Evolutionary conservation across 805 yeast species (phyloP).

Genomic region (Zygosaccharomyces rouxii): DNA sequence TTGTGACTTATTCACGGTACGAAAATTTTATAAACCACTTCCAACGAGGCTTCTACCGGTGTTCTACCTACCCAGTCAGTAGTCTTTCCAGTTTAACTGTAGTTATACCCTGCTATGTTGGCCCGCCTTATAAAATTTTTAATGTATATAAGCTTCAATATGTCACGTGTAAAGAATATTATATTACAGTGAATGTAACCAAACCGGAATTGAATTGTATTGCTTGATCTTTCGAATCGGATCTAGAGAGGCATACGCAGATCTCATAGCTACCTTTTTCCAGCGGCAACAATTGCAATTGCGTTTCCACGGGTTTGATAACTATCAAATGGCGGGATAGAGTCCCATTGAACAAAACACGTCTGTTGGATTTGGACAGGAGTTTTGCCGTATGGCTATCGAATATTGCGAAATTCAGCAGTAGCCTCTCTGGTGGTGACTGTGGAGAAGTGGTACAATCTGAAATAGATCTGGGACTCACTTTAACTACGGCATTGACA

Average conservation of each 20-base stretch:
- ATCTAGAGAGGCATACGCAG: conserved; percentile 41
- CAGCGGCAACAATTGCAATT: conserved; percentile 52
- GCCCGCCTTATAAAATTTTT: conserved; percentile 9
- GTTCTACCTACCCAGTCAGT: background rate
- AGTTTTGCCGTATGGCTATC: conserved; percentile 25
- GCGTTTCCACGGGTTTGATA: conserved; percentile 42
- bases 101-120: background rate
- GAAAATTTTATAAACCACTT: background rate
- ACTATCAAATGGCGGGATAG: conserved; percentile 44
- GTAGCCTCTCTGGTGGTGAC: conserved; percentile 1
- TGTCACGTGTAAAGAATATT: background rate
- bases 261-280: conserved; percentile 81
- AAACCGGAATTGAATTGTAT: conserved; percentile 16
- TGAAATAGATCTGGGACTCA: conserved; percentile 10
- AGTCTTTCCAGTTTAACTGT: background rate
- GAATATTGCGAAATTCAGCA: conserved; percentile 18
- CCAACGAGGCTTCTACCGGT: background rate
- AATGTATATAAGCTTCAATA: conserved; percentile 1
- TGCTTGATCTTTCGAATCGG: conserved; percentile 6
- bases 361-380: conserved; percentile 42
- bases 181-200: conserved; percentile 13
- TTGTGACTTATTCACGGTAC: conserved; percentile 15
- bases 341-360: conserved; percentile 67
- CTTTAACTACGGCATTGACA: conserved; percentile 10
- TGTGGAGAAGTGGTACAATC: background rate